Conservation (phyloP, 208 protist species). For the Trypanosomatidae sp. region DNA sequence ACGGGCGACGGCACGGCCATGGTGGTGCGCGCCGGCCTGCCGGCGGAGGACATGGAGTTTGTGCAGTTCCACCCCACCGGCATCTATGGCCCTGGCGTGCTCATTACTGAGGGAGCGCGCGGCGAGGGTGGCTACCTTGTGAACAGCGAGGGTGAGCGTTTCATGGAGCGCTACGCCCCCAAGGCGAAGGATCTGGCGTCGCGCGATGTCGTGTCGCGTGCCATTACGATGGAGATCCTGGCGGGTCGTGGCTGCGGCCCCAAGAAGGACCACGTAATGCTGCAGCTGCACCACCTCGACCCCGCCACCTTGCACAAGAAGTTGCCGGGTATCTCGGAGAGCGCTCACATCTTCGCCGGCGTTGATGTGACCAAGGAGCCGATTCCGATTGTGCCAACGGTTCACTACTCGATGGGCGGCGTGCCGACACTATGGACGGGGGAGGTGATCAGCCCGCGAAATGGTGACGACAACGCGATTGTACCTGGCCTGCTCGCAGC, state of each 20-base stretch:
- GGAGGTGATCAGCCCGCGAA: constrained; percentile 88
- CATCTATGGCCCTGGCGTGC: constrained; percentile 98
- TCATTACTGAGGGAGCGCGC: constrained; percentile 98
- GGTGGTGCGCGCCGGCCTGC: constrained; percentile 98
- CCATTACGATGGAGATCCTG: constrained; percentile 98
- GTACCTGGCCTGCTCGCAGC: constrained; percentile 97
- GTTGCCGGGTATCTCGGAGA: constrained; percentile 99
- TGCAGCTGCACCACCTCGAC: constrained; percentile 98
- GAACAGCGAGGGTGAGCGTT: constrained; percentile 98
- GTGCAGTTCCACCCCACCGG: constrained; percentile 99
- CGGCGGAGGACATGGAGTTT: constrained; percentile 98
- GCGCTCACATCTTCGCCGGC: constrained; percentile 98
- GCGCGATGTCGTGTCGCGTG: constrained; percentile 99
- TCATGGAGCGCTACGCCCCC: constrained; percentile 99
- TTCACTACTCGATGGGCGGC: constrained; percentile 99
- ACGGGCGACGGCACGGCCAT: constrained; percentile 99
- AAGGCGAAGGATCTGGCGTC: constrained; percentile 99
- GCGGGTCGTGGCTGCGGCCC: constrained; percentile 92
- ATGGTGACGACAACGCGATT: constrained; percentile 93
- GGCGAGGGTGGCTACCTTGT: constrained; percentile 98
- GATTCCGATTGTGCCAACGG: constrained; percentile 99
- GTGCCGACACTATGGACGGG: constrained; percentile 92
- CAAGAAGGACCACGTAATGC: constrained; percentile 97
- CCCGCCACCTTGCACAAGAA: constrained; percentile 96
- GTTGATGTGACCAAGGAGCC: constrained; percentile 99